Base-by-base conservation (phyloP, 352 stramenopile species). In the Phytopythium ostracodes region DNA sequence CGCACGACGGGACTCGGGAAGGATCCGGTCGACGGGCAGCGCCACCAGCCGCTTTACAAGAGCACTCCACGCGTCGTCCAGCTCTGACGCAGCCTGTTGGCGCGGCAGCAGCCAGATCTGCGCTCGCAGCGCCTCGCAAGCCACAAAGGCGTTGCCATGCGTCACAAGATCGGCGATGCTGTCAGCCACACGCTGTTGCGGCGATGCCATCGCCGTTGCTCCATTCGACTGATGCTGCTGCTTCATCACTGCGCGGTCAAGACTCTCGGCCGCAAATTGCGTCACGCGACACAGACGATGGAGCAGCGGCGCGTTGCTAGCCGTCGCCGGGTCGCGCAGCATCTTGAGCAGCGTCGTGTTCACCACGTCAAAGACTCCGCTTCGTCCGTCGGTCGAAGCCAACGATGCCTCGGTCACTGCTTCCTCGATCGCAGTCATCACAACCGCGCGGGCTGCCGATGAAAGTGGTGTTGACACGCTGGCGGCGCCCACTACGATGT, bases 21-120 rank as follows among this genome's bases (percentile, higher is more conserved):
- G 63, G 29, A 89, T 72, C 29, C 76, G 71, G 29, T 70, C 69
- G 17, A 76, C 70, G 9, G 81, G 78, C 12, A 92, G 72, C 9
- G 61, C 62, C 20, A 72, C 56, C 8, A 94, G 74, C 0, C 76
- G 71, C n/a, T 50, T 36, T 59, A 85, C 71, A 33, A 94, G 70
- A 40, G 65, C 50, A 17, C 63, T 65, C 79, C 79, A 87, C 31
- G 43, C 65, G 17, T 61, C 49, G 77, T 79, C 89, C 36, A 60
- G 64, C 18, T 74, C 67, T 14, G 18, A 22, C 54, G 27, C 29
- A 42, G 55, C 35, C 22, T 46, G 35, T 33, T 63, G 44, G 18
- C 84, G 81, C 1, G 81, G 81, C 11, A 94, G 63, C 33, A 94
- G 66, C 84, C 84, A 94, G 22, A 94, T 79, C 44, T 89, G 78